These are phyloP conservation scores for Boletus rubescentipes DNA, from an alignment of 768 basidiomycete species.

Conservation along the genomic window DNA sequence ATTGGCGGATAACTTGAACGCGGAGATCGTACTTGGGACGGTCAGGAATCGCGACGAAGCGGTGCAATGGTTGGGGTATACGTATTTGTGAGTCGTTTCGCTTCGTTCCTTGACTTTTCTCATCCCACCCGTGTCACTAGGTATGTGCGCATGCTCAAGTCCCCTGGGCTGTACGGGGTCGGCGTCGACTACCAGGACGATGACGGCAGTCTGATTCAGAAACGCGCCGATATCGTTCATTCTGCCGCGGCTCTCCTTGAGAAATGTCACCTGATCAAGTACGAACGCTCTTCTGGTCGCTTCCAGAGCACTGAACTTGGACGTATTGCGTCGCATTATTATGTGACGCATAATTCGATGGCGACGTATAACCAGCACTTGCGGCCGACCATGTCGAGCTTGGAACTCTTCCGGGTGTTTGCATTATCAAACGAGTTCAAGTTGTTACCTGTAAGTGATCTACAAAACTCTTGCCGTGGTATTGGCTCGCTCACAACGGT, in stretches of 20 bases:
- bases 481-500: neutral
- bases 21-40: conserved; percentile 94
- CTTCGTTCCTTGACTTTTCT: conserved; percentile 1
- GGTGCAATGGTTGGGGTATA: conserved; percentile 96
- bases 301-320: conserved; percentile 7
- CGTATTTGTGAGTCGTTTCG: conserved; percentile 68
- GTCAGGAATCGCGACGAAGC: conserved; percentile 95
- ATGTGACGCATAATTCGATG: conserved; percentile 84
- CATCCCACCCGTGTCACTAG: conserved; percentile 36
- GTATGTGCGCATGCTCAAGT: conserved; percentile 92
- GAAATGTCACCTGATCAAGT: conserved; percentile 92
- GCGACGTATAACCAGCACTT: conserved; percentile 94
- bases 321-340: conserved; percentile 1
- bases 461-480: neutral
- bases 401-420: conserved; percentile 95
- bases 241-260: conserved; percentile 92
- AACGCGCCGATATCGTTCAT: conserved; percentile 91
- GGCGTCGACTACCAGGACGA: conserved; percentile 90
- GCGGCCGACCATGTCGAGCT: conserved; percentile 76
- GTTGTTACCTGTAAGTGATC: conserved; percentile 63
- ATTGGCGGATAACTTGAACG: conserved; percentile 94
- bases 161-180: conserved; percentile 84
- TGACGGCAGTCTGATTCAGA: conserved; percentile 80
- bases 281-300: conserved; percentile 31
- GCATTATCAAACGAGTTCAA: conserved; percentile 96